These are phyloP conservation scores for Hyaloscypha hepaticicola DNA, from an alignment of 495 filamentous ascomycete genomes.

Conservation along the genomic window DNA sequence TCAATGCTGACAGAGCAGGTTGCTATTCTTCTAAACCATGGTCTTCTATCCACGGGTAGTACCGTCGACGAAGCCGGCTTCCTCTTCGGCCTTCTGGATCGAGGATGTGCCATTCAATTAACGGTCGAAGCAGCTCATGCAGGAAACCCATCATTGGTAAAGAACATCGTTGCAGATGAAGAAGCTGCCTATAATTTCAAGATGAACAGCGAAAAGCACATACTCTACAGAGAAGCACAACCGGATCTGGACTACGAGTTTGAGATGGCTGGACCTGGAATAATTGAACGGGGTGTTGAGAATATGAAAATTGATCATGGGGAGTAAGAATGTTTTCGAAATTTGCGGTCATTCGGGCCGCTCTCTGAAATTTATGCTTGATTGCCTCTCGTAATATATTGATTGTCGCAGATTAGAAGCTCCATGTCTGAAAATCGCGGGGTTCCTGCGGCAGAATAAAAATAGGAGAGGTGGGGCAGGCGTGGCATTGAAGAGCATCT, in stretches of 20 bases:
- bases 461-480: neutral
- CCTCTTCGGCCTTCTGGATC: conserved; percentile 51
- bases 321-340: neutral
- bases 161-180: conserved; percentile 47
- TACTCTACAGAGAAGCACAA: conserved; percentile 46
- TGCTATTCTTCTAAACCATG: conserved; percentile 55
- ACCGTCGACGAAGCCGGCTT: conserved; percentile 58
- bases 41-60: conserved; percentile 50
- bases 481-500: neutral
- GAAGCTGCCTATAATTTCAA: conserved; percentile 53
- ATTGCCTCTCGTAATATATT: neutral
- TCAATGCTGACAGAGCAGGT: conserved; percentile 18
- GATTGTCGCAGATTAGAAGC: neutral
- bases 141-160: conserved; percentile 35
- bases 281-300: conserved; percentile 41
- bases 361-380: neutral
- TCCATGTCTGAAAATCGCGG: neutral
- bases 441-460: neutral
- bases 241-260: conserved; percentile 47
- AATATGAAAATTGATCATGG: conserved; percentile 32
- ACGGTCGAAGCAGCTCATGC: conserved; percentile 49
- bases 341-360: neutral
- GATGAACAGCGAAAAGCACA: conserved; percentile 47
- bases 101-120: conserved; percentile 50
- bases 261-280: conserved; percentile 43